These are phyloP conservation scores for Penicillium nucicola DNA, from an alignment of 495 filamentous ascomycete species.

Conservation along the genomic window DNA sequence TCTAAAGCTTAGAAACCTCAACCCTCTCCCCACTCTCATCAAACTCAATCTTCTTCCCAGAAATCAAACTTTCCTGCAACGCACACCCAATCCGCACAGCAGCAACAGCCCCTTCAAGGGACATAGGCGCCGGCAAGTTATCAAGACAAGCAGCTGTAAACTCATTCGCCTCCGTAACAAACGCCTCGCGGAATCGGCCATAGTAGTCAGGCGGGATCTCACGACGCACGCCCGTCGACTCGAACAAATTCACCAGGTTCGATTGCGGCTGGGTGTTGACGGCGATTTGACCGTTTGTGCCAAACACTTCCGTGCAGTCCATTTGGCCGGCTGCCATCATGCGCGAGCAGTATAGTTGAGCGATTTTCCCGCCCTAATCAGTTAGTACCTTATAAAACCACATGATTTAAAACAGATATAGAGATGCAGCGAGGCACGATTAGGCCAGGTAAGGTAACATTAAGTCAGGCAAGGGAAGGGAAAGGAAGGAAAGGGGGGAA, in stretches of 20 bases:
- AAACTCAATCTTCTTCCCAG: slow-evolving; percentile 35
- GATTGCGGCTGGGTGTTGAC: slow-evolving; percentile 49
- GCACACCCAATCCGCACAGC: slow-evolving; percentile 26
- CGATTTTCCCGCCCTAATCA: slow-evolving; percentile 44
- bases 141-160: slow-evolving; percentile 53
- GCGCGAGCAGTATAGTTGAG: slow-evolving; percentile 53
- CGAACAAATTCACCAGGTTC: slow-evolving; percentile 49
- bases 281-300: slow-evolving; percentile 51
- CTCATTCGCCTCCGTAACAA: slow-evolving; percentile 55
- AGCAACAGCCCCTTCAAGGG: slow-evolving; percentile 27
- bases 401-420: no score
- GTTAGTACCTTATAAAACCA: no score
- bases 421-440: no score
- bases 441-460: no score
- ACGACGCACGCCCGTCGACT: slow-evolving; percentile 41
- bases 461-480: no score
- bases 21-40: slow-evolving; percentile 28
- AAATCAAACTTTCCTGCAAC: slow-evolving; percentile 34
- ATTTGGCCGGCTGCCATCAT: slow-evolving; percentile 60
- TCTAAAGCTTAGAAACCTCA: slow-evolving; percentile 11
- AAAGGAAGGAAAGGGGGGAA: background rate
- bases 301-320: slow-evolving; percentile 25
- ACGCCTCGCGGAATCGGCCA: slow-evolving; percentile 54
- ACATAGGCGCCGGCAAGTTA: slow-evolving; percentile 44
- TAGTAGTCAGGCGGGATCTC: slow-evolving; percentile 56